Base-by-base conservation (phyloP, 148 eudicot genomes). In the Rhododendron vialii region DNA sequence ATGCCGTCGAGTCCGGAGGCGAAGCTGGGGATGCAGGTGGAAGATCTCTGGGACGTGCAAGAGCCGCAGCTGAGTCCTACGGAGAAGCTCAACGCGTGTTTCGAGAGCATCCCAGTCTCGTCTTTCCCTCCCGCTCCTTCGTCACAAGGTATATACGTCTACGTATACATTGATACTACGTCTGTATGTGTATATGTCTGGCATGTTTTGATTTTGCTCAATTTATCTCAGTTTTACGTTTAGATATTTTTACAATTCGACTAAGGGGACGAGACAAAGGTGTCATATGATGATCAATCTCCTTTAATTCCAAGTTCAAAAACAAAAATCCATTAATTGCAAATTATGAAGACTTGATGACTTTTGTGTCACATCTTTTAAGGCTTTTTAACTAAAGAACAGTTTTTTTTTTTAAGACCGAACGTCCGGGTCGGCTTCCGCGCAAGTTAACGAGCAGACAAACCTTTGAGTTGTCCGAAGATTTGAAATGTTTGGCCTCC, bases 71-170 rank as follows among this genome's bases (percentile, higher is more conserved):
- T 96, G 9, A 90, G 91, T 81, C 99, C 98, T 33, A 93, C 94
- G 80, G 99, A 96, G 86, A 96, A 96, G 85, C 95, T 96, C 26
- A 96, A 96, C 84, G 95, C 98, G 53, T 96, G 99, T 78, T 96
- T 96, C 86, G 99, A 96, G 86, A 89, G 91, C 82, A 93, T 96
- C 38, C 94, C 96, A 80, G 98, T 96, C 57, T 94, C 98, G 81
- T 88, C 93, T 33, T 96, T 95, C 69, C 99, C 99, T 10, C 90
- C 79, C 24, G 93, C 98, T 26, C 85, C 93, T 77, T 82, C 91
- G 35, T 90, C 94, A 57, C 91, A 91, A 90, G 96, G 99, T 94
- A 7, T 61, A 13, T 73, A 73, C 20, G 36, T 33, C 38, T 14
- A 7, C 17, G 4, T 18, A 0, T 3, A 4, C 59, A 35, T 57